A percentile compares a stretch with the other conserved stretches of the same genome.
Evolutionary conservation across 2,329 filamentous ascomycete genomes (phyloP).

Genomic region (Colletotrichum sp.): DNA sequence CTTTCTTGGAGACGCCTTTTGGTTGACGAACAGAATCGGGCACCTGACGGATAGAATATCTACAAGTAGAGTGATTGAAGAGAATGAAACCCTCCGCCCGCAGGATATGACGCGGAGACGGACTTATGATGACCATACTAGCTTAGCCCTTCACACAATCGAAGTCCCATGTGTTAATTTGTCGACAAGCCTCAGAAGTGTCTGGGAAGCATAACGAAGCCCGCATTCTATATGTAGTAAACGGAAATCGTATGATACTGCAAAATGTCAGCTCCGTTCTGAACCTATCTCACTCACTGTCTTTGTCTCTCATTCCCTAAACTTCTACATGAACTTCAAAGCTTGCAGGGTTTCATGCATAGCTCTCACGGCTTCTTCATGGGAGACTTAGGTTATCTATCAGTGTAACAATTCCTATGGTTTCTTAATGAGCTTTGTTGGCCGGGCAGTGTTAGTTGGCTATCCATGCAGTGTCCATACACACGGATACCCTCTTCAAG

Average conservation of each 20-base stretch:
- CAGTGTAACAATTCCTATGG: not conserved
- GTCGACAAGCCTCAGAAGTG: not conserved
- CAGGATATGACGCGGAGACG: not conserved
- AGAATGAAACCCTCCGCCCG: not conserved
- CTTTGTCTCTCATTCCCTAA: not conserved
- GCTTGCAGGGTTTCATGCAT: not conserved
- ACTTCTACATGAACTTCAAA: not conserved
- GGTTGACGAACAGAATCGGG: not conserved
- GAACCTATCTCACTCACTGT: not conserved
- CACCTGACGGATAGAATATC: not conserved
- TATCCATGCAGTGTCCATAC: accelerated
- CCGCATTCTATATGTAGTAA: not conserved
- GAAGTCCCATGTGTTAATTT: not conserved
- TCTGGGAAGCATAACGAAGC: not conserved
- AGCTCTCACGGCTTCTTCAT: not conserved
- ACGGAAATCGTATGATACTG: not conserved
- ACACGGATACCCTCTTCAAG: no score
- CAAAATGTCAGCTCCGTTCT: not conserved
- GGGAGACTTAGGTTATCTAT: not conserved
- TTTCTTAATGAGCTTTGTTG: not conserved
- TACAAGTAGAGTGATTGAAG: not conserved
- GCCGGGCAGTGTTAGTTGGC: no score
- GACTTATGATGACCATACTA: not conserved
- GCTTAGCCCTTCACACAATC: not conserved
- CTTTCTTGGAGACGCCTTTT: not conserved